Base-by-base conservation (phyloP, 768 basidiomycete species). In the Calocybe indica region DNA sequence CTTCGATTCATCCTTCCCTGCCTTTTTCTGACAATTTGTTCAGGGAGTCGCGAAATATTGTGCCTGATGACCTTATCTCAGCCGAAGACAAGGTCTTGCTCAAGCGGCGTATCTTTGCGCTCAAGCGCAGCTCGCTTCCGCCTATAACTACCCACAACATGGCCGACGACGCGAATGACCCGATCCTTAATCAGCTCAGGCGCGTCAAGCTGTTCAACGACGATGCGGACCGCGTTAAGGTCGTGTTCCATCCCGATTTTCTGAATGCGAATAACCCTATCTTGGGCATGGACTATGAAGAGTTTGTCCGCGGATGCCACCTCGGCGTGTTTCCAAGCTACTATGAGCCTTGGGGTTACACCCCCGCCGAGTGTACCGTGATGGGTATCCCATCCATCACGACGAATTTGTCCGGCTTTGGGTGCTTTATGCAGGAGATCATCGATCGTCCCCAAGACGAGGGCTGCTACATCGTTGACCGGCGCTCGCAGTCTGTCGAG, bases 351-450 rank as follows among this genome's bases (percentile, higher is more conserved):
- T 92, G 91, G 91, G 91, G 91, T 0, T 96, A 96, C 62, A 96
- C 92, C 1, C 95, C 95, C 1, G 95, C 95, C 1, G 95, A 98
- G 63, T 98, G 96, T 63, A 98, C 96, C n/a, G 96, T 99, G 84
- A 99, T 99, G 96, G 96, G 96, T 51, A 92, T 99, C 43, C 96
- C 96, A 0, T 90, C 87, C 32, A 83, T 98, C 44, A 98, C 96
- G 10, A 99, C 96, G 44, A 99, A 99, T 70, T 74, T 99, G 30
- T 96, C 93, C 12, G 96, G 96, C 35, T 98, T 98, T 55, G 96
- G 96, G 5, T 92, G 89, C 63, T 97, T 96, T 74, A 94, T 98
- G 90, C 92, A 95, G 65, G 96, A 99, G 61, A 75, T 98, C 22
- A 93, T 99, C 55, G 95, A 99, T 55, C 80, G 82, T 10, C 92